Evolutionary conservation across 2,329 filamentous ascomycete species (phyloP).

Genomic region (Xylaria multiplex): DNA sequence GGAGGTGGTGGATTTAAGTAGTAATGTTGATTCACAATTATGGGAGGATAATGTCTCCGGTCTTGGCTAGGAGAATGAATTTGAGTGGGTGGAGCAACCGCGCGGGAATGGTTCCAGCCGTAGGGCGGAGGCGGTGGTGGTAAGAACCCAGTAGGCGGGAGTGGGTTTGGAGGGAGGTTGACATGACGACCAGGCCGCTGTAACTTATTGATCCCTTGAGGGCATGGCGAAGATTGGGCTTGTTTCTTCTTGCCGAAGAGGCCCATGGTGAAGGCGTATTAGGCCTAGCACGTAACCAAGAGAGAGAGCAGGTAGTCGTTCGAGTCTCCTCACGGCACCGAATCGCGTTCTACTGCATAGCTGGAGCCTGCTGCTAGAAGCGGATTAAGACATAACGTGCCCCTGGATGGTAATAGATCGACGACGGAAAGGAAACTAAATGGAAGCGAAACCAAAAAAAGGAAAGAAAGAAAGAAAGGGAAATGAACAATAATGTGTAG

Average conservation of each 20-base stretch:
- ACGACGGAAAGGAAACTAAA: no score
- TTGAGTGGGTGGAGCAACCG: conserved; percentile 40
- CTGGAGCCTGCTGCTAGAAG: background rate
- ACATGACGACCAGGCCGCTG: conserved; percentile 9
- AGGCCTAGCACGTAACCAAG: conserved; percentile 6
- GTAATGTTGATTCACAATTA: conserved; percentile 65
- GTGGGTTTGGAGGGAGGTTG: conserved; percentile 16
- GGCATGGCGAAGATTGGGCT: conserved; percentile 10
- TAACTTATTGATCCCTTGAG: conserved; percentile 15
- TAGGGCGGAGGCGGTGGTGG: conserved; percentile 35
- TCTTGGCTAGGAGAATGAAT: conserved; percentile 42
- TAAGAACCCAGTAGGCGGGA: conserved; percentile 32
- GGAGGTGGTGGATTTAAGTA: conserved; percentile 52
- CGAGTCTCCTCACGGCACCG: conserved; percentile 1
- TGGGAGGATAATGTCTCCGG: conserved; percentile 50
- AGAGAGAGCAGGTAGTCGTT: background rate
- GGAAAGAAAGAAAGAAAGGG: no score
- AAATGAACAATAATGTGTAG: conserved; percentile 8
- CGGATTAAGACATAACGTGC: background rate
- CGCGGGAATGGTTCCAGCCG: conserved; percentile 38
- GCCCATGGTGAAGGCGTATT: conserved; percentile 32
- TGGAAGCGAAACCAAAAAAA: no score
- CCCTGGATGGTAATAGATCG: background rate
- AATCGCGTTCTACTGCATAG: conserved; percentile 6
- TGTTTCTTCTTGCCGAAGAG: conserved; percentile 38